Evolutionary conservation across 495 filamentous ascomycete species (phyloP).

Genomic region (Sporormia fimetaria): DNA sequence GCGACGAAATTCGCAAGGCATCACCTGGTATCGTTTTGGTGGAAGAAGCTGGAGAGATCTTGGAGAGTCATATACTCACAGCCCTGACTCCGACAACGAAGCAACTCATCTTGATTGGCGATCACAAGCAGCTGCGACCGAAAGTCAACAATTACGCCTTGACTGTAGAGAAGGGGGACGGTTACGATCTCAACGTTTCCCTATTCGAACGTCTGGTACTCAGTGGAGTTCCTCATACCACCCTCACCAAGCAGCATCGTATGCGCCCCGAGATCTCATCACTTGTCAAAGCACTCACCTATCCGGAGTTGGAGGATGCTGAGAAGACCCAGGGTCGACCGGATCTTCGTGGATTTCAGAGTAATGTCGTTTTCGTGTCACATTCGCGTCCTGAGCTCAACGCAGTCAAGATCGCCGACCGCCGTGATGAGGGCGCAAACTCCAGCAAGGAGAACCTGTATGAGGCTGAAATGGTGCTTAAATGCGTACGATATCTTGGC

Average conservation of each 20-base stretch:
- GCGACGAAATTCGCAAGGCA: conserved; percentile 40
- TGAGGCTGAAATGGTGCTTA: conserved; percentile 57
- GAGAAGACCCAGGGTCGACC: conserved; percentile 41
- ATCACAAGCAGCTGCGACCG: conserved; percentile 67
- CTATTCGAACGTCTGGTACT: conserved; percentile 61
- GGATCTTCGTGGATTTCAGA: conserved; percentile 45
- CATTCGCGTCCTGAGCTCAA: conserved; percentile 46
- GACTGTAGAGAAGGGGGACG: conserved; percentile 53
- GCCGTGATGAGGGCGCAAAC: conserved; percentile 39
- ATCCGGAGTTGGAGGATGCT: conserved; percentile 53
- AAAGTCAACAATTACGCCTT: conserved; percentile 56
- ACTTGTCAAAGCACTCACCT: conserved; percentile 48
- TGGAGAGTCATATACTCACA: conserved; percentile 61
- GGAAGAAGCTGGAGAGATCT: conserved; percentile 72
- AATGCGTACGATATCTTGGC: conserved; percentile 57
- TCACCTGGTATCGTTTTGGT: conserved; percentile 49
- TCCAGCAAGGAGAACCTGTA: conserved; percentile 52
- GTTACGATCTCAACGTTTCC: conserved; percentile 59
- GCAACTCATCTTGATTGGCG: conserved; percentile 63
- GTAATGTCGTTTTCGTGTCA: conserved; percentile 55
- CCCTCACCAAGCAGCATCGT: conserved; percentile 52
- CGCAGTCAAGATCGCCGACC: conserved; percentile 37
- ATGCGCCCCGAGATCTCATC: conserved; percentile 62
- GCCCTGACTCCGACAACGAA: conserved; percentile 48
- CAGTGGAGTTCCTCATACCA: conserved; percentile 43